phyloP scores from a whole-genome alignment of 306 rosid genomes.

The Pterocarpus macrocarpus region DNA sequence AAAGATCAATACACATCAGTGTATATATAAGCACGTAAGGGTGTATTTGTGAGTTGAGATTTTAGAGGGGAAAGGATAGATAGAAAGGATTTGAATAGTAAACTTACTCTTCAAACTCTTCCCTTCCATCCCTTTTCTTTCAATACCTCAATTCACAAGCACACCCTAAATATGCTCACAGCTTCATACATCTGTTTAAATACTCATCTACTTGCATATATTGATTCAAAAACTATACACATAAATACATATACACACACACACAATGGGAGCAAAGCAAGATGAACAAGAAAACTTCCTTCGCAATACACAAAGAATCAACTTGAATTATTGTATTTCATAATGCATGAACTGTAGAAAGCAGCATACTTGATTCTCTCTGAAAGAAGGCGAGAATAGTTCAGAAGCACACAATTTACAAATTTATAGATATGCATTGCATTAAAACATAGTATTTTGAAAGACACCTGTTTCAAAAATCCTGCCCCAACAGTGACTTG shows the following conservation, averaged over 20 bases:
- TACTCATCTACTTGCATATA: not conserved
- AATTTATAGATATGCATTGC: not conserved
- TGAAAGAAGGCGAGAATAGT: slow-evolving; percentile 5
- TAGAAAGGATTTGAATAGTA: no score
- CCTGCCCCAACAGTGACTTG: slow-evolving; percentile 71
- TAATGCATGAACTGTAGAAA: slow-evolving; percentile 29
- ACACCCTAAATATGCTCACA: not conserved
- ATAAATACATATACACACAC: not conserved
- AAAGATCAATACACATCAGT: not conserved
- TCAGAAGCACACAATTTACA: slow-evolving; percentile 28
- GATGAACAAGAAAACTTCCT: not conserved
- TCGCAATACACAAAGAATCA: not conserved
- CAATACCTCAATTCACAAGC: no score
- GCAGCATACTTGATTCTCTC: slow-evolving; percentile 7
- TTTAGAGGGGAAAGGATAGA: no score
- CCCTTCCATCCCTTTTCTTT: not conserved
- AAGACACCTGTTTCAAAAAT: slow-evolving; percentile 88
- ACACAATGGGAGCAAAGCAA: not conserved
- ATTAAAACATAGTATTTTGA: slow-evolving; percentile 34
- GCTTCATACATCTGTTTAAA: slow-evolving; percentile 22
- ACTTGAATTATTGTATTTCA: slow-evolving; percentile 5
- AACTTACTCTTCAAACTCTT: not conserved
- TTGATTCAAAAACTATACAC: not conserved
- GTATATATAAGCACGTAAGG: not conserved
- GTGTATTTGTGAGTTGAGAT: no score